Base-by-base conservation (phyloP, 2,329 filamentous ascomycete species). In the Epicoccum sorghinum region DNA sequence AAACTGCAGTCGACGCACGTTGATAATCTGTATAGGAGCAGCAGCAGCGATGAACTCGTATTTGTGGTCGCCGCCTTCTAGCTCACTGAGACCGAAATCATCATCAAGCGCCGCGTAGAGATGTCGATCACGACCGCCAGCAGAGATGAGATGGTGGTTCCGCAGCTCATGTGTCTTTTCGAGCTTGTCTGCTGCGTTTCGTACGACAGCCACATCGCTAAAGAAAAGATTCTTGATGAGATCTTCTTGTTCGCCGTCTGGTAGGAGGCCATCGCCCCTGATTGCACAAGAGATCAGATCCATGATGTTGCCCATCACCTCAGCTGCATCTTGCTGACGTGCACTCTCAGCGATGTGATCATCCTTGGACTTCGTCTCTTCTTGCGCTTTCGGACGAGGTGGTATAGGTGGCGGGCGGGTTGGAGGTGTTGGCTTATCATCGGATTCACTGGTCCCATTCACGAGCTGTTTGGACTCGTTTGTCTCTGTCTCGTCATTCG, bases 281-380 rank as follows among this genome's bases (percentile, higher is more conserved):
- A 98, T 93, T 2, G 93, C 93, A 47, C 90, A 92, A 67, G 95
- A 90, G n/a, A 97, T 80, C 45, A 95, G 89, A 68, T 93, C 92
- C 54, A 97, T 85, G 24, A 96, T 90, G 66, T 93, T 95, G 54
- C 91, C 91, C 78, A 97, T 93, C 40, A 97, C 93, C 75, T 99
- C 95, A 10, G 92, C 92, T 4, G 97, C 93, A 75, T 99, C 95
- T 76, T 99, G 93, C 69, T 99, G 95, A 44, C 68, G 69, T 30
- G 91, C 83, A 14, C 83, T 83, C 37, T 83, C 79, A 62, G 86
- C 80, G 4, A 85, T 79, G 49, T 82, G 78, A 32, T 81, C 79
- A 22, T 82, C 66, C 10, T 59, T 67, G 7, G 60, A 62, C 40
- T 66, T 67, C 13, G 58, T 56, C 8, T 51, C 48, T 25, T 50